These are phyloP conservation scores for Termitomyces sp. DNA, from an alignment of 768 basidiomycete genomes.

Conservation along the genomic window DNA sequence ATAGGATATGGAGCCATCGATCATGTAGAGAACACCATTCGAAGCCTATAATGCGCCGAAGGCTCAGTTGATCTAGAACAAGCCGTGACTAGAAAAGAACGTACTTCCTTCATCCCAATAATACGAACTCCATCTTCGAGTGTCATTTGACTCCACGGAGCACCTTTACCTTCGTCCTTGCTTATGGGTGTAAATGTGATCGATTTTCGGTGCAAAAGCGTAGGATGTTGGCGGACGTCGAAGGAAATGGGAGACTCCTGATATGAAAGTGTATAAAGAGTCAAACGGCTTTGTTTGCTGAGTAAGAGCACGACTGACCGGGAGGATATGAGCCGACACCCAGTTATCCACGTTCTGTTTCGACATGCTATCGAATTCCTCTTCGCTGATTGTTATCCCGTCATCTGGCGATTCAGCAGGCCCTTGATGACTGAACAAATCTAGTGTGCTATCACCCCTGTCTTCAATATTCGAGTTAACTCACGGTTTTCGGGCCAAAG, in stretches of 20 bases:
- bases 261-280: not conserved
- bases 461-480: too few species aligned
- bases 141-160: slow-evolving; percentile 55
- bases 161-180: slow-evolving; percentile 27
- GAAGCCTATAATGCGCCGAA: slow-evolving; percentile 29
- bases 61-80: not conserved
- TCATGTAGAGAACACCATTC: slow-evolving; percentile 55
- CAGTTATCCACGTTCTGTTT: slow-evolving; percentile 71
- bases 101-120: slow-evolving; percentile 56
- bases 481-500: slow-evolving; percentile 58
- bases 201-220: slow-evolving; percentile 53
- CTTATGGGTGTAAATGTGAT: slow-evolving; percentile 45
- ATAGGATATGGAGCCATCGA: slow-evolving; percentile 44
- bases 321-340: slow-evolving; percentile 81
- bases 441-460: too few species aligned
- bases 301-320: slow-evolving; percentile 36
- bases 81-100: not conserved
- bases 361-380: slow-evolving; percentile 56
- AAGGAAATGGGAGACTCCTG: slow-evolving; percentile 47
- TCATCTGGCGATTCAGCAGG: slow-evolving; percentile 29
- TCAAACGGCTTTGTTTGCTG: not conserved
- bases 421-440: slow-evolving; percentile 46
- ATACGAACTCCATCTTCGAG: slow-evolving; percentile 55
- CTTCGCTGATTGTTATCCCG: slow-evolving; percentile 55
- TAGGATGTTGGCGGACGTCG: slow-evolving; percentile 41